These are phyloP conservation scores for Cladophialophora exuberans DNA, from an alignment of 2,329 filamentous ascomycete genomes.

Conservation along the genomic window DNA sequence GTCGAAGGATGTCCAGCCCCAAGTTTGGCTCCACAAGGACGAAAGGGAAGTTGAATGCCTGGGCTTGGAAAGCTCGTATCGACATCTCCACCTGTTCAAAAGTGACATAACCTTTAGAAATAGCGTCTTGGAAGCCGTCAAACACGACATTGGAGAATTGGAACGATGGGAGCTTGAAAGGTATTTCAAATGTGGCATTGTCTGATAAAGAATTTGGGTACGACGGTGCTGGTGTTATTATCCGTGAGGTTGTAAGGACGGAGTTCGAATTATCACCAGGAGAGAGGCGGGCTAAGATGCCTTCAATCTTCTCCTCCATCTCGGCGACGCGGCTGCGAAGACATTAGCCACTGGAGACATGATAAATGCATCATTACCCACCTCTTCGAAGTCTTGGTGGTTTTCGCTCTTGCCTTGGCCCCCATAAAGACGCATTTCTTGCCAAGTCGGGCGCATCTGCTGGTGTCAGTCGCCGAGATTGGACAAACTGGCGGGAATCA, in stretches of 20 bases:
- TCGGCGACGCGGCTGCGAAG: background rate
- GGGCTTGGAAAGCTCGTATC: background rate
- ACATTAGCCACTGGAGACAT: background rate
- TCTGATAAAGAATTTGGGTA: background rate
- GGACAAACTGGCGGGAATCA: background rate
- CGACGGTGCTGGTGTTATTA: background rate
- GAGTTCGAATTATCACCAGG: background rate
- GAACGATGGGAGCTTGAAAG: background rate
- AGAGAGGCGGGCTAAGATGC: background rate
- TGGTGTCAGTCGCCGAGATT: background rate
- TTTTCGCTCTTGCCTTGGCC: background rate
- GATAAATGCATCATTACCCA: background rate
- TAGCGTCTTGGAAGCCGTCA: background rate
- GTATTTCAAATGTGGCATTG: background rate
- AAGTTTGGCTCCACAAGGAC: background rate
- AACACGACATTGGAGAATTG: background rate
- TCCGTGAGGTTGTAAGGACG: background rate
- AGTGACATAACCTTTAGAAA: slow-evolving; percentile 3
- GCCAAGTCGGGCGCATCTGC: background rate
- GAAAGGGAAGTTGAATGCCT: slow-evolving; percentile 1
- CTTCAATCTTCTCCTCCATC: background rate
- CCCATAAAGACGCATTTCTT: background rate
- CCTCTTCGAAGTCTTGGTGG: background rate
- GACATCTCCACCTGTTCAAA: slow-evolving; percentile 1
- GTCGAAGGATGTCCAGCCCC: background rate